Evolutionary conservation across 2,329 filamentous ascomycete species (phyloP).

Genomic region (Pseudogymnoascus sp.): DNA sequence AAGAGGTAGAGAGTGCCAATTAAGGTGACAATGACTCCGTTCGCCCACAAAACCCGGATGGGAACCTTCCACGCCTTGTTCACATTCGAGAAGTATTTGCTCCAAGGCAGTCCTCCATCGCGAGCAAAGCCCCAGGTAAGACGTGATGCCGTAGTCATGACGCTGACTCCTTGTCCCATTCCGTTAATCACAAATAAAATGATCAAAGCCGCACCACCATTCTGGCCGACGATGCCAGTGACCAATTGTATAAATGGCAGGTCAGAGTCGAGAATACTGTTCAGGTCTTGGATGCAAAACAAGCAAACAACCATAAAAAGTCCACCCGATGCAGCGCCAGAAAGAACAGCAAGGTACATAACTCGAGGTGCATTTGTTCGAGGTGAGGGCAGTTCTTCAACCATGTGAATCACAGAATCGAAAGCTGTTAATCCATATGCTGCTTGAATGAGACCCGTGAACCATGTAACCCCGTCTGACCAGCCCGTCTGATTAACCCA

Average conservation of each 20-base stretch:
- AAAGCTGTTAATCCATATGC: slow-evolving; percentile 50
- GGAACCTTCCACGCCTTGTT: slow-evolving; percentile 45
- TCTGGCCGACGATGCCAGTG: slow-evolving; percentile 32
- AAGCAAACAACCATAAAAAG: slow-evolving; percentile 45
- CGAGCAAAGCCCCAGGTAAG: slow-evolving; percentile 48
- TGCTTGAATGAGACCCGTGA: slow-evolving; percentile 47
- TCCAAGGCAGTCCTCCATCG: slow-evolving; percentile 41
- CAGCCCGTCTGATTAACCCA: slow-evolving; percentile 47
- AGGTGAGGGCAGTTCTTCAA: slow-evolving; percentile 47
- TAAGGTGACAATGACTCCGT: slow-evolving; percentile 38
- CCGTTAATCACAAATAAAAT: slow-evolving; percentile 49
- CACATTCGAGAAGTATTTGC: slow-evolving; percentile 36
- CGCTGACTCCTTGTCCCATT: slow-evolving; percentile 43
- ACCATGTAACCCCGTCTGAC: slow-evolving; percentile 48
- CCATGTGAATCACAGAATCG: slow-evolving; percentile 51
- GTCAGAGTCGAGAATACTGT: slow-evolving; percentile 34
- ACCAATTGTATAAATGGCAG: slow-evolving; percentile 44
- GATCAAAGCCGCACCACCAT: slow-evolving; percentile 38
- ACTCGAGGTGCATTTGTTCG: slow-evolving; percentile 42
- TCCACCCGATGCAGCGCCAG: slow-evolving; percentile 41
- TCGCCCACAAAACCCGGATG: slow-evolving; percentile 42
- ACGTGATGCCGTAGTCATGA: slow-evolving; percentile 43
- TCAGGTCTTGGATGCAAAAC: slow-evolving; percentile 41
- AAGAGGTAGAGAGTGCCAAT: slow-evolving; percentile 51
- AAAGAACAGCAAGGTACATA: slow-evolving; percentile 44